Base-by-base conservation (phyloP, 1,139 yeast genomes). In the Nakaseomyces sp. region DNA sequence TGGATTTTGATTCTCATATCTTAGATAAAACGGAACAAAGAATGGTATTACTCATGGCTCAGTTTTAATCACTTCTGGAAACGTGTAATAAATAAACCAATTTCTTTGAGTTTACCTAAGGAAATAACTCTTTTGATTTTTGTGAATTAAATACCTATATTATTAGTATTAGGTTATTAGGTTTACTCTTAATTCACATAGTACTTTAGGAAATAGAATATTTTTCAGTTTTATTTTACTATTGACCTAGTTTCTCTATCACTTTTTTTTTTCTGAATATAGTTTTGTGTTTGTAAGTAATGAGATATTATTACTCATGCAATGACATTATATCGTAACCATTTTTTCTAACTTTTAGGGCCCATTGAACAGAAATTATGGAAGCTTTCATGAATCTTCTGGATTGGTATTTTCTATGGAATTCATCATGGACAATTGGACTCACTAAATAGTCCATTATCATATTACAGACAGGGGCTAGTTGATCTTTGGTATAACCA, bases 311-410 rank as follows among this genome's bases (percentile, higher is more conserved):
- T 41, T 44, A 47, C 49, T 63, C 67, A 51, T 63, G 66, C 50
- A 63, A 47, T 42, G 65, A 60, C 65, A 65, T 63, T 43, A 65
- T 63, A 47, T 65, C 65, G 42, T 63, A 63, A 30, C 64, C 65
- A 43, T 64, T 63, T 19, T 62, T 59, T 38, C 66, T 62, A 7
- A 66, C 64, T 44, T 64, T 65, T 64, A 83, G 81, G 43, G 94
- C 96, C 96, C 96, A 89, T 60, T 82, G 84, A 57, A 95, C 78
- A 51, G 96, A 87, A 49, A 86, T 71, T 26, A 86, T 76, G 45
- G 95, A 82, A 24, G 95, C 96, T 65, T 86, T 86, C 86, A 91
- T 81, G 61, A 83, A 88, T 61, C 87, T 81, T 61, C 91, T 79
- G 33, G 93, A 79, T 38, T 96, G 94, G 63, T 91, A 91, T 67